Conservation (phyloP, 768 basidiomycete genomes). For the Russula vinacea region DNA sequence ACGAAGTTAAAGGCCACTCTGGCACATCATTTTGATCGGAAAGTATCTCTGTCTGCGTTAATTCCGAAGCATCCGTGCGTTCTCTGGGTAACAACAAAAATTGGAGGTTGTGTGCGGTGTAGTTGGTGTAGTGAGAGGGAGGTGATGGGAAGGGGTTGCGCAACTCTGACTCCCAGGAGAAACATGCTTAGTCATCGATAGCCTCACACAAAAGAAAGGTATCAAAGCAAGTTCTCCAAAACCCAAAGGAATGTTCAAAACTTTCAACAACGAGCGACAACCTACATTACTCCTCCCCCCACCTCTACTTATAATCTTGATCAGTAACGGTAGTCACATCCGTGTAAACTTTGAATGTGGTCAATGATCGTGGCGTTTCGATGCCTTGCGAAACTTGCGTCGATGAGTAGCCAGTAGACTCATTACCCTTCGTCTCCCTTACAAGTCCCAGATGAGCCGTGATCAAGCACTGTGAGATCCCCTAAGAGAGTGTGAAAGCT, state of each 20-base stretch:
- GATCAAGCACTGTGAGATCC: slow-evolving; percentile 34
- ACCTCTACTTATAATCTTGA: neutral
- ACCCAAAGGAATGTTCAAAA: too few relatives aligned
- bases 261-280: too few relatives aligned
- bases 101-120: slow-evolving; percentile 68
- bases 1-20: slow-evolving; percentile 69
- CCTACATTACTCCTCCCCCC: neutral
- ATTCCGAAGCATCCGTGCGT: slow-evolving; percentile 42
- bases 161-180: slow-evolving; percentile 68
- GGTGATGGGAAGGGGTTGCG: slow-evolving; percentile 89
- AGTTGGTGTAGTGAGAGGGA: slow-evolving; percentile 80
- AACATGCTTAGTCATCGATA: too few relatives aligned
- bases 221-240: too few relatives aligned
- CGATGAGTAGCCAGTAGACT: neutral
- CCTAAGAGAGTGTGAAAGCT: slow-evolving; percentile 19
- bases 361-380: neutral
- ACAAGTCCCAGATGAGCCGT: slow-evolving; percentile 31
- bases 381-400: neutral
- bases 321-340: neutral
- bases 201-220: too few relatives aligned
- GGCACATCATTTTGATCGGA: slow-evolving; percentile 72
- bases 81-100: slow-evolving; percentile 62
- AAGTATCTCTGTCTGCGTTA: slow-evolving; percentile 60
- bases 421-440: neutral
- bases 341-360: neutral